Evolutionary conservation across 768 basidiomycete genomes (phyloP), one percentile per base, ranked within the genome.

Genomic region (Tylopilus intermedius): DNA sequence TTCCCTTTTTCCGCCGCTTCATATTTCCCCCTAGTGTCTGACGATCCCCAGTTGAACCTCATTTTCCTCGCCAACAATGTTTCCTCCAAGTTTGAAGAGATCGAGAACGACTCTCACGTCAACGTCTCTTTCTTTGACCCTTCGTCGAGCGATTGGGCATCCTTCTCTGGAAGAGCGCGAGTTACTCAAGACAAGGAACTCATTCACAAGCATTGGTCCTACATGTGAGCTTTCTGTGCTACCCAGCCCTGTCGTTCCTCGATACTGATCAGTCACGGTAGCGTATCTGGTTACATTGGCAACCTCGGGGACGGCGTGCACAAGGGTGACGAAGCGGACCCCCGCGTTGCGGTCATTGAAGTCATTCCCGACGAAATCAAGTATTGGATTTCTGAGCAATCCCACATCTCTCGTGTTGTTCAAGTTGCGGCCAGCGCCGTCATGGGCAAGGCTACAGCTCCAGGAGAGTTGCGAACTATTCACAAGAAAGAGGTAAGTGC

Each of bases 221-320:
- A 72, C 55, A 65, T 68, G 84, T 81, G 22, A 49, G 75, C 67
- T 22, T 29, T 30, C 13, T 9, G 37, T 33, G 21, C 10, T 2
- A 5, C 8, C 14, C 44, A 10, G 51, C 54, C 15, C 15, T 15
- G 15, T 35, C 21, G 13, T 27, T 35, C 32, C 11, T 18, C 27
- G 11, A 46, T 14, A 51, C 40, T 52, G 37, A 59, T 45, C 15
- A 4, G 18, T 39, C 9, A 3, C 35, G 44, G 21, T 45, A 89
- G 86, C 3, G 74, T 80, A 30, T 67, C 78, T 8, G 86, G 84
- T 0, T 96, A 90, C 78, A 94, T 94, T 60, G 90, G 89, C 35
- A 86, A 95, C 64, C 74, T 94, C 50, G 84, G 84, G 30, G 92
- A 95, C 58, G 89, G 88, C 15, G 71, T 86, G 6, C 92, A 94